Percentiles rank a stretch among this genome's conserved stretches.
Evolutionary conservation across 805 yeast species (phyloP).

Genomic region (Candida quercuum): DNA sequence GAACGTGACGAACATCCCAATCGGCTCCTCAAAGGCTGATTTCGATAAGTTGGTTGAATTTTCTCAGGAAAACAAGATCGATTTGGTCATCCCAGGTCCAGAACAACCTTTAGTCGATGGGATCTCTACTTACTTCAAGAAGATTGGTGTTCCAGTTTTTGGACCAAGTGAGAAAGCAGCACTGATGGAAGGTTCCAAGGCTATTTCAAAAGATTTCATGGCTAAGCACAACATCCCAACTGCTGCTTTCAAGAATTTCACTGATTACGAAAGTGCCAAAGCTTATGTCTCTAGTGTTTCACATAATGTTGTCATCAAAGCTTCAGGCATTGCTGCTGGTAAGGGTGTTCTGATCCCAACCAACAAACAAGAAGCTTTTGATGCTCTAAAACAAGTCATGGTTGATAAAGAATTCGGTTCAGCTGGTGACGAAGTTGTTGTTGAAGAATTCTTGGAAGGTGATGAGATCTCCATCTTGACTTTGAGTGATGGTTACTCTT

Average conservation of each 20-base stretch:
- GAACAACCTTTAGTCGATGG: conserved; percentile 98
- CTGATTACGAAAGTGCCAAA: conserved; percentile 68
- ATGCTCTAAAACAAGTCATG: conserved; percentile 85
- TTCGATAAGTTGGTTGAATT: conserved; percentile 68
- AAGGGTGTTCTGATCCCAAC: conserved; percentile 95
- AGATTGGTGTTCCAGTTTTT: conserved; percentile 90
- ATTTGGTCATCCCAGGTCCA: conserved; percentile 94
- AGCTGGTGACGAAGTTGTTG: conserved; percentile 93
- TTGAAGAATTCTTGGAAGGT: conserved; percentile 95
- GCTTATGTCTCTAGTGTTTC: conserved; percentile 58
- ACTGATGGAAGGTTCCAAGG: conserved; percentile 92
- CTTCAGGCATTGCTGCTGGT: conserved; percentile 98
- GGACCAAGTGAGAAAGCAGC: conserved; percentile 96
- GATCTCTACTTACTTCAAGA: conserved; percentile 61
- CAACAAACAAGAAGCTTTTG: conserved; percentile 75
- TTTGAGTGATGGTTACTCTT: conserved; percentile 88
- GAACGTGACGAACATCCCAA: conserved; percentile 64
- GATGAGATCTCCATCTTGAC: conserved; percentile 94
- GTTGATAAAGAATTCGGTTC: conserved; percentile 80
- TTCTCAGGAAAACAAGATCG: conserved; percentile 61
- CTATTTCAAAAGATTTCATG: conserved; percentile 93
- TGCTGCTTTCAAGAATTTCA: conserved; percentile 83
- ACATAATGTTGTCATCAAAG: conserved; percentile 86
- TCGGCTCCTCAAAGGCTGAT: conserved; percentile 61
- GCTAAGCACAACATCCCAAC: conserved; percentile 89